Conservation (phyloP, 2,329 filamentous ascomycete genomes). For the Trichoderma harzianum region DNA sequence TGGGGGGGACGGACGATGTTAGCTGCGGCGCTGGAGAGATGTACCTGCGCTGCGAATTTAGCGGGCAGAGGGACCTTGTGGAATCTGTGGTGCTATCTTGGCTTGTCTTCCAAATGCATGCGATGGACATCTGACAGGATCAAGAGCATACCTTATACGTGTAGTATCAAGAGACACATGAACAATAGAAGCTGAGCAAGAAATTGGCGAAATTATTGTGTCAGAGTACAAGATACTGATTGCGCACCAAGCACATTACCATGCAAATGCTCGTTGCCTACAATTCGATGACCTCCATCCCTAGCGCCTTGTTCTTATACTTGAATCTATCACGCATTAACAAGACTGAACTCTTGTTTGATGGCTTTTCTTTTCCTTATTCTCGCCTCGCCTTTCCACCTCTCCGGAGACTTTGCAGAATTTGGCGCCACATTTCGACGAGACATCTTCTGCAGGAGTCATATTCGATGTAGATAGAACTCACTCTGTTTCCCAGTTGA, state of each 20-base stretch:
- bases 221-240: neutral
- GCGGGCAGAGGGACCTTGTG: neutral
- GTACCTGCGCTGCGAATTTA: neutral
- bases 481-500: neutral
- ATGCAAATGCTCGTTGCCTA: neutral
- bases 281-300: neutral
- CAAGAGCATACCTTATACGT: neutral
- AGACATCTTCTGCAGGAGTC: neutral
- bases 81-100: neutral
- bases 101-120: neutral
- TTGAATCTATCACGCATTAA: neutral
- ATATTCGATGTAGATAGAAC: neutral
- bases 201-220: neutral
- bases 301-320: neutral
- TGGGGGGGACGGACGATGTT: neutral
- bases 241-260: neutral
- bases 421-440: neutral
- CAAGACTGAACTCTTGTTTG: neutral
- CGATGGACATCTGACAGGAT: neutral
- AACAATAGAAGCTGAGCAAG: neutral
- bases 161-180: neutral
- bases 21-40: neutral
- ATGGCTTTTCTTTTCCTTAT: neutral
- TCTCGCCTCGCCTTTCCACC: neutral
- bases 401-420: neutral